Percentiles rank a stretch among this genome's conserved stretches.
Conservation (phyloP, 192 early-diverging fungal genomes). For the Backusella psychrophila region DNA sequence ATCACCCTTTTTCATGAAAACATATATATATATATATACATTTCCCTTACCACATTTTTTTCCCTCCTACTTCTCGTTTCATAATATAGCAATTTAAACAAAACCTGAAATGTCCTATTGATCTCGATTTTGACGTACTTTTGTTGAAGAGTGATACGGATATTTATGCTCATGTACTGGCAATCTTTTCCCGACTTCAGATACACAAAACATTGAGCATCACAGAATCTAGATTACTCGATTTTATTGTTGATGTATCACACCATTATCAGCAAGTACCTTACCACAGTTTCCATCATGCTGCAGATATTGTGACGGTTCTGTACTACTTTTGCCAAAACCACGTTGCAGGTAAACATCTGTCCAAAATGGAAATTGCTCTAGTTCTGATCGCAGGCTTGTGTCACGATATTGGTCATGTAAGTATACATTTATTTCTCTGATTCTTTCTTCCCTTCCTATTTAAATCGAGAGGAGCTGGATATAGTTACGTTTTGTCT, state of each 20-base stretch:
- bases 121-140: conserved; percentile 61
- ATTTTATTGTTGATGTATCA: conserved; percentile 80
- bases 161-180: conserved; percentile 79
- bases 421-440: conserved; percentile 23
- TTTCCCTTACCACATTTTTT: not conserved
- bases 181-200: conserved; percentile 66
- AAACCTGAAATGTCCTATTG: conserved; percentile 49
- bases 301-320: conserved; percentile 83
- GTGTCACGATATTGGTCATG: conserved; percentile 85
- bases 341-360: conserved; percentile 60
- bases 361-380: conserved; percentile 67
- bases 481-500: not conserved
- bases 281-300: conserved; percentile 90
- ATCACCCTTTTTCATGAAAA: not conserved
- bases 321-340: conserved; percentile 74
- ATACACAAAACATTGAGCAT: conserved; percentile 56
- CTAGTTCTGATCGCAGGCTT: conserved; percentile 76
- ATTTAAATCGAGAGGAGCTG: not conserved
- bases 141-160: conserved; percentile 57
- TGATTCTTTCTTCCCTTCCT: not conserved
- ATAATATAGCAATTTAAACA: conserved; percentile 38
- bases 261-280: conserved; percentile 69
- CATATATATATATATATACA: too few relatives aligned
- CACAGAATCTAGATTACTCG: conserved; percentile 63
- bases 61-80: not conserved